A percentile compares a stretch with the other conserved stretches of the same genome.
These are phyloP conservation scores for Aspergillus pseudoterreus DNA, from an alignment of 2,329 filamentous ascomycete genomes.

Conservation along the genomic window DNA sequence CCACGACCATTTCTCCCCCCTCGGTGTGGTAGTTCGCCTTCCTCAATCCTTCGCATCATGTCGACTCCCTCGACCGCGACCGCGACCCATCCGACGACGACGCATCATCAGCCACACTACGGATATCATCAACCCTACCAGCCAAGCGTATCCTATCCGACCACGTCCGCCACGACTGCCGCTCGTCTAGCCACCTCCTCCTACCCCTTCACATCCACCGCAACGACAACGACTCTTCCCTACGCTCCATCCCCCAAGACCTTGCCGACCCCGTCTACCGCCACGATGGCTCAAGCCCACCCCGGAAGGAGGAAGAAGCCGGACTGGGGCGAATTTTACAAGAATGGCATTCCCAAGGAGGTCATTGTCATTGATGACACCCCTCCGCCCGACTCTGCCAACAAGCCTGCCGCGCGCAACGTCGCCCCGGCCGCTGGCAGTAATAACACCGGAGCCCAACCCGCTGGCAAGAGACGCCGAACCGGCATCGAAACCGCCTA, in stretches of 20 bases:
- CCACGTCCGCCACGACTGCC: slow-evolving; percentile 38
- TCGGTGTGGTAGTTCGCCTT: background rate
- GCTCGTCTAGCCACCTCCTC: slow-evolving; percentile 41
- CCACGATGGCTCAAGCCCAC: slow-evolving; percentile 33
- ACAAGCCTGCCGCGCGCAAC: slow-evolving; percentile 19
- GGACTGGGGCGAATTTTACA: slow-evolving; percentile 78
- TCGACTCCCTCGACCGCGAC: slow-evolving; percentile 78
- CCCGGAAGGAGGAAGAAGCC: slow-evolving; percentile 55
- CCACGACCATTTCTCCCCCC: background rate
- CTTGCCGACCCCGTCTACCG: slow-evolving; percentile 34
- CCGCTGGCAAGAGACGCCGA: slow-evolving; percentile 68
- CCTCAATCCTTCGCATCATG: slow-evolving; percentile 50
- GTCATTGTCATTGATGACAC: slow-evolving; percentile 77
- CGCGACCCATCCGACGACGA: slow-evolving; percentile 67
- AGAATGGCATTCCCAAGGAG: slow-evolving; percentile 77
- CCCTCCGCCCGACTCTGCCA: slow-evolving; percentile 46
- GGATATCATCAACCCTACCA: slow-evolving; percentile 57
- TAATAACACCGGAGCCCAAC: slow-evolving; percentile 29
- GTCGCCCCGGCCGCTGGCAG: slow-evolving; percentile 25
- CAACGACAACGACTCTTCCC: slow-evolving; percentile 29
- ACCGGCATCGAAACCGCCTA: slow-evolving; percentile 59
- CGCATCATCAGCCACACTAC: slow-evolving; percentile 58
- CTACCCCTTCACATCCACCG: slow-evolving; percentile 39
- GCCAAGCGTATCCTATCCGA: slow-evolving; percentile 51
- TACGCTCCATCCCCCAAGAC: slow-evolving; percentile 34